Evolutionary conservation across 495 filamentous ascomycete genomes (phyloP).

Genomic region (Terfezia claveryi): DNA sequence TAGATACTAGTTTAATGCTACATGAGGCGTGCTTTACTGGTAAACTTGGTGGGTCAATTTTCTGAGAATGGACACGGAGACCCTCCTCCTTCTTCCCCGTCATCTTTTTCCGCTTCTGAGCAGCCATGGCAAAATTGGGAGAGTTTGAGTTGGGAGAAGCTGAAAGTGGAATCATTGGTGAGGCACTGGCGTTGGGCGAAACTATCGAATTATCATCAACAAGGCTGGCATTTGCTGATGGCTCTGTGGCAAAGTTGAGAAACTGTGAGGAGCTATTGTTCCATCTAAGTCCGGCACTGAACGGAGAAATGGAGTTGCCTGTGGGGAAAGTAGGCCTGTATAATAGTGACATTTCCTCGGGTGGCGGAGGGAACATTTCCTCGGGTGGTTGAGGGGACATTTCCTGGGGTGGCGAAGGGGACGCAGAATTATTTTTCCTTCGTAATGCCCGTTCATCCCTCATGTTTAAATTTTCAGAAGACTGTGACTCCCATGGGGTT

Average conservation of each 20-base stretch:
- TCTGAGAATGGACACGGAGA: no score
- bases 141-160: slow-evolving; percentile 51
- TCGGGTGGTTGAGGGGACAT: slow-evolving; percentile 13
- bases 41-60: no score
- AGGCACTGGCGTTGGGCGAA: slow-evolving; percentile 8
- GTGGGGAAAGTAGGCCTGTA: slow-evolving; percentile 6
- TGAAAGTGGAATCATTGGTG: slow-evolving; percentile 68
- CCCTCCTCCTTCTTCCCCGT: slow-evolving; percentile 29
- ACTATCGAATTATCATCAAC: no score
- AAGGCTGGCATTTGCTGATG: no score
- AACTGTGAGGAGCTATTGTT: no score
- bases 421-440: neutral
- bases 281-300: slow-evolving; percentile 14
- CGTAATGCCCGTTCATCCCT: slow-evolving; percentile 20
- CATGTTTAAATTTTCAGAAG: slow-evolving; percentile 19
- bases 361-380: slow-evolving; percentile 11
- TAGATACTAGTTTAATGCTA: no score
- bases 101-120: slow-evolving; percentile 63
- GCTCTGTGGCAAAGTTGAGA: no score
- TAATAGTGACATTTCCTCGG: slow-evolving; percentile 16
- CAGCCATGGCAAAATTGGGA: slow-evolving; percentile 5
- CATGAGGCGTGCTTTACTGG: no score
- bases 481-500: slow-evolving; percentile 18
- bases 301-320: slow-evolving; percentile 15
- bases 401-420: no score